phyloP scores from a whole-genome alignment of 345 rosid genomes.

The Citrus sinensis region DVS_A1.0 CM039169.1:31566501-31567000 shows the following conservation, averaged over 20 bases:
- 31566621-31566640: not conserved
- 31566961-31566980: conserved; percentile 95
- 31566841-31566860: conserved; percentile 48
- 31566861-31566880: conserved; percentile 68
- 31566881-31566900: conserved; percentile 89
- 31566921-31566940: conserved; percentile 81
- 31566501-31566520: not conserved
- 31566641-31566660: not conserved
- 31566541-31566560: not conserved
- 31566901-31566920: conserved; percentile 94
- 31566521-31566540: not conserved
- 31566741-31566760: not conserved
- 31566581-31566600: not conserved
- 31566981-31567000: conserved; percentile 91
- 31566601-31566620: not conserved
- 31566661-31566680: not conserved
- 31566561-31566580: not conserved
- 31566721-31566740: not conserved
- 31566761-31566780: not conserved
- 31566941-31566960: conserved; percentile 91
- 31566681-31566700: not conserved
- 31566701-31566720: not conserved
- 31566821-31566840: not conserved
- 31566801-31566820: not conserved
- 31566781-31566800: not conserved